Base-by-base conservation (phyloP, 371 early-diverging fungal genomes). In the Mucor saturninus region DNA sequence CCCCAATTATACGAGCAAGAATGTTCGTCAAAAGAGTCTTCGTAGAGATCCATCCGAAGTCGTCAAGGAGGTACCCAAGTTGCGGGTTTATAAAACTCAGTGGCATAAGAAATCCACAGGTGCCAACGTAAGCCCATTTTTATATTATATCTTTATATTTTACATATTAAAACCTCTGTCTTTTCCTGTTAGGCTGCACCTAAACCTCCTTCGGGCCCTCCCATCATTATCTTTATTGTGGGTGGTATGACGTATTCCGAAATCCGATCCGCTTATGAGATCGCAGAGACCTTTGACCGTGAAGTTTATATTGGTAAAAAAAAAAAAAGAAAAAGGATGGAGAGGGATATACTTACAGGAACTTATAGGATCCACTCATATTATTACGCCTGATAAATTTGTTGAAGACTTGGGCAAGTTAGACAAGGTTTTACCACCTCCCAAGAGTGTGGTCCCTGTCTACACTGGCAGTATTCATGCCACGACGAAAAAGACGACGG, bases 221-320 rank as follows among this genome's bases (percentile, higher is more conserved):
- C 83, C 53, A 58, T 82, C n/a, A 79, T 78, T 40, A 78, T 98
- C 7, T 99, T 96, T 68, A 82, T 95, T 48, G 89, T 94, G 11
- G 98, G 99, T 29, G 99, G 98, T 13, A 76, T 95, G 54, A 95
- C 98, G 5, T 91, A 91, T 48, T 91, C 95, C 13, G 99, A 98
- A 72, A 88, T 96, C 54, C 86, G 98, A 32, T 72, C 91, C 4
- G 84, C 87, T 13, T 94, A 97, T 71, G 97, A 96, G 60, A 69
- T 97, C 7, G 74, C 88, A 28, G 80, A 86, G 32, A 81, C 85
- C 9, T 77, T 76, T 66, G 85, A 87, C 32, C 83, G 93, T 26
- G 94, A 97, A 51, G 86, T 96, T 2, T 78, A 92, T 65, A 88
- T 96, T 64, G 97, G 95, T 77, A 83, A 73, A 30, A 68, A 74